Evolutionary conservation across 345 rosid genomes (phyloP).

Genomic region (Mangifera indica): DNA sequence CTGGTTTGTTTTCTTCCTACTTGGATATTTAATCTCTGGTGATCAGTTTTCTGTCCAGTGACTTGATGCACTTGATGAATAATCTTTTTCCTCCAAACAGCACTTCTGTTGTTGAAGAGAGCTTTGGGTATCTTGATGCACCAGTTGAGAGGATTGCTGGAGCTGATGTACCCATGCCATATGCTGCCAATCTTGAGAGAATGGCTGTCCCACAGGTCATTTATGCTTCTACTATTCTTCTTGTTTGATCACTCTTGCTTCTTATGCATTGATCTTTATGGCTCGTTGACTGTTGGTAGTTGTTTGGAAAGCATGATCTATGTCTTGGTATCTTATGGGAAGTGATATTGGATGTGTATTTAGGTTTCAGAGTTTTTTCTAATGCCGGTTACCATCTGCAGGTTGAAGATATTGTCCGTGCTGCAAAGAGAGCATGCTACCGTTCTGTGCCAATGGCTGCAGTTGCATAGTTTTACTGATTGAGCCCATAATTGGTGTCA

Average conservation of each 20-base stretch:
- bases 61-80: not conserved
- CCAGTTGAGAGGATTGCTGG: slow-evolving; percentile 82
- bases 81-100: slow-evolving; percentile 34
- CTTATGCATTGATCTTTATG: not conserved
- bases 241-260: slow-evolving; percentile 1
- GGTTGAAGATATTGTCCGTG: slow-evolving; percentile 65
- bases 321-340: not conserved
- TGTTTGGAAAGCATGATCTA: not conserved
- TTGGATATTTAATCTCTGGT: not conserved
- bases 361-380: not conserved
- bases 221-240: not conserved
- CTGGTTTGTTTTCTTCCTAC: slow-evolving; percentile 43
- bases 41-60: not conserved
- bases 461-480: slow-evolving; percentile 23
- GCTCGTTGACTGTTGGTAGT: not conserved
- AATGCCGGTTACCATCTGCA: slow-evolving; percentile 19
- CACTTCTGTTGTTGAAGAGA: slow-evolving; percentile 72
- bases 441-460: slow-evolving; percentile 46
- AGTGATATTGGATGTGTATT: not conserved
- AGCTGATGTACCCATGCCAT: slow-evolving; percentile 96
- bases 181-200: slow-evolving; percentile 85
- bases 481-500: not conserved
- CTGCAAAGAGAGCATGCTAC: slow-evolving; percentile 65
- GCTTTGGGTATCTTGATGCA: slow-evolving; percentile 85
- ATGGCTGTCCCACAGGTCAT: slow-evolving; percentile 84